Conservation (phyloP, 441 rosid species). For the Syzygium syzygioides region DNA sequence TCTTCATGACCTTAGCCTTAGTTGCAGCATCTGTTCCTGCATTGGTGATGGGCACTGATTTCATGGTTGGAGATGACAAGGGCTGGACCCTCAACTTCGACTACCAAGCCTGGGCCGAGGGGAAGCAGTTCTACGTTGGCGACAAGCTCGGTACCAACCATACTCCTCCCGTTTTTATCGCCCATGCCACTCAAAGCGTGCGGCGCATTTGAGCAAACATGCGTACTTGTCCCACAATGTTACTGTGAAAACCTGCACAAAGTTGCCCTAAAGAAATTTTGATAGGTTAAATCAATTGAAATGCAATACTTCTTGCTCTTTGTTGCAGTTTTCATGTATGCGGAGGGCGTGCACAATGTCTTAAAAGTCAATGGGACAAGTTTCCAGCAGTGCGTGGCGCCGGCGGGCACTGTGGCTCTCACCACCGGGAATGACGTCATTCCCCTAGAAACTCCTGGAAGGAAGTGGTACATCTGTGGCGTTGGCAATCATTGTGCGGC, state of each 20-base stretch:
- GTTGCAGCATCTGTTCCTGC: constrained; percentile 11
- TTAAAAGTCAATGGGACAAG: constrained; percentile 19
- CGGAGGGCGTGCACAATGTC: constrained; percentile 23
- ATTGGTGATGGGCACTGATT: constrained; percentile 17
- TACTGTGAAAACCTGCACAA: neutral
- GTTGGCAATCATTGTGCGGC: constrained; percentile 19
- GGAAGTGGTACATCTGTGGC: constrained; percentile 43
- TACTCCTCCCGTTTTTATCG: neutral
- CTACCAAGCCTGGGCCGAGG: constrained; percentile 31
- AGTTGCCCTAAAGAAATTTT: neutral
- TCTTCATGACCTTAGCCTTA: constrained; percentile 19
- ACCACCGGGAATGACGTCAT: constrained; percentile 26
- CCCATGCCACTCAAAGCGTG: neutral
- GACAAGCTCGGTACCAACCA: constrained; percentile 28
- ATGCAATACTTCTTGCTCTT: neutral
- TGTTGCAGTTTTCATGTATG: constrained; percentile 33
- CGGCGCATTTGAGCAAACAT: neutral
- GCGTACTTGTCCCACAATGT: neutral
- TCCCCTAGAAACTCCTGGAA: constrained; percentile 15
- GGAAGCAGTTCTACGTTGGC: constrained; percentile 30
- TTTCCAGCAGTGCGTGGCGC: constrained; percentile 21
- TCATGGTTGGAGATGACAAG: constrained; percentile 25
- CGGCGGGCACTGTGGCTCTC: neutral
- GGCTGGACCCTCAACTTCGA: constrained; percentile 39
- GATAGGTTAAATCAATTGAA: neutral